Evolutionary conservation across 2,329 filamentous ascomycete species (phyloP), one percentile per base, ranked within the genome.

Genomic region (Colletotrichum truncatum): DNA sequence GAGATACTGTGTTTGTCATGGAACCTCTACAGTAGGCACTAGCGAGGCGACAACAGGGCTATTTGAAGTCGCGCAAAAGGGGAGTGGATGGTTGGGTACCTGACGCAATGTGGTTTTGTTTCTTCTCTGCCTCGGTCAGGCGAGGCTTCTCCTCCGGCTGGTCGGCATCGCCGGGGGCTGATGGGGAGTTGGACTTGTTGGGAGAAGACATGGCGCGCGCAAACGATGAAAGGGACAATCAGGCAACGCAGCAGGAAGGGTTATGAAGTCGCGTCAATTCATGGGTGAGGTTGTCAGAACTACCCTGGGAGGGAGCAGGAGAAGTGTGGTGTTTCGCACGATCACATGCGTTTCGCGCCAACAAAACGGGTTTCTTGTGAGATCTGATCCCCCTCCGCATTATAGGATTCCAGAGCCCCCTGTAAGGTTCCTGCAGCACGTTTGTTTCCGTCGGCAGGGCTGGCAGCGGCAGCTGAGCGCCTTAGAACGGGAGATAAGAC

Each of bases 71-170:
- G 1, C 14, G 12, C 18, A 8, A 23, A 10, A 25, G 7, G 18
- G n/a, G 23, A 25, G 41, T 2, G 21, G 30, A n/a, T n/a, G 23
- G 21, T 2, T 57, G 21, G 73, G 51, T 79, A 84, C 84, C 84
- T 67, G 84, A 85, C 54, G 82, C 82, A 67, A 86, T 85, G 69
- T 86, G 84, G 58, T 86, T 86, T 70, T 84, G 81, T 72, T 85
- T 85, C 77, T 85, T 86, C 72, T 85, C 83, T 52, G 83, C 81
- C 62, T 85, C 83, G 6, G 84, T 85, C 30, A 86, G 75, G 34
- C 83, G 82, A 39, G 81, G 81, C 75, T 83, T 85, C 52, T 84
- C 83, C 25, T 85, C 82, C 16, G 70, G 70, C 28, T 68, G 71
- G 14, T 61, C 68, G 39, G 34, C 64, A 34, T 61, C 64, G 23